Percentiles rank a stretch among this genome's conserved stretches.
phyloP scores from a whole-genome alignment of 371 early-diverging fungal genomes.

The Massospora cicadina region DNA sequence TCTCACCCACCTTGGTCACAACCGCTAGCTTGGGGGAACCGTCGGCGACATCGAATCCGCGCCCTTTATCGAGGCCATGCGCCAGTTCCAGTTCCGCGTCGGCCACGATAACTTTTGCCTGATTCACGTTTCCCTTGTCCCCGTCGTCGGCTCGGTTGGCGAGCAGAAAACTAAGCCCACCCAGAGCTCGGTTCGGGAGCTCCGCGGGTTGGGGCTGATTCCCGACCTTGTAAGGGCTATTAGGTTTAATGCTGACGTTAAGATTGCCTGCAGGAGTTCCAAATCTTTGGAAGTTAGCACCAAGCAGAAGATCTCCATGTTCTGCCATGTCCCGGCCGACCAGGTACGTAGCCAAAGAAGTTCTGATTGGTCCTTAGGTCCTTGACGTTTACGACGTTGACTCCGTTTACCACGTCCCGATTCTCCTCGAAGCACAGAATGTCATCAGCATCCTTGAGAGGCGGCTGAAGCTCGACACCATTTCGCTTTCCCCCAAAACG shows the following conservation, averaged over 20 bases:
- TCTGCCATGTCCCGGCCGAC: conserved; percentile 87
- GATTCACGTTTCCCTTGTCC: conserved; percentile 94
- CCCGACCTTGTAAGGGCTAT: conserved; percentile 56
- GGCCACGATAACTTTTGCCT: conserved; percentile 94
- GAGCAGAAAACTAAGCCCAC: conserved; percentile 99
- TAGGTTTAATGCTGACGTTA: not conserved
- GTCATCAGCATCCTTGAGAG: conserved; percentile 62
- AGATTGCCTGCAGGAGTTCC: conserved; percentile 87
- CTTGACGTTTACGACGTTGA: conserved; percentile 90
- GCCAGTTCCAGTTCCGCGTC: conserved; percentile 96
- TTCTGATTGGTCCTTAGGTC: not conserved
- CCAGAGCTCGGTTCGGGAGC: conserved; percentile 86
- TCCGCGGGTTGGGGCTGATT: conserved; percentile 88
- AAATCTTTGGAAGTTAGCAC: conserved; percentile 64
- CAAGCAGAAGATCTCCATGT: conserved; percentile 89
- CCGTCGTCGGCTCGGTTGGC: conserved; percentile 91
- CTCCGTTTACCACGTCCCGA: conserved; percentile 93
- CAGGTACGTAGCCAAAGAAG: conserved; percentile 27
- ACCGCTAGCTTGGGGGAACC: conserved; percentile 78
- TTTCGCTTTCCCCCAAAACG: conserved; percentile 29
- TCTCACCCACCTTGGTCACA: not conserved
- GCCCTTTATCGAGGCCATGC: conserved; percentile 97
- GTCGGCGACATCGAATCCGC: conserved; percentile 98
- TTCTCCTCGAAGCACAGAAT: conserved; percentile 72
- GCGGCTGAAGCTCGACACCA: conserved; percentile 51